Evolutionary conservation across 345 rosid genomes (phyloP).

Genomic region (Linum lewisii): DNA sequence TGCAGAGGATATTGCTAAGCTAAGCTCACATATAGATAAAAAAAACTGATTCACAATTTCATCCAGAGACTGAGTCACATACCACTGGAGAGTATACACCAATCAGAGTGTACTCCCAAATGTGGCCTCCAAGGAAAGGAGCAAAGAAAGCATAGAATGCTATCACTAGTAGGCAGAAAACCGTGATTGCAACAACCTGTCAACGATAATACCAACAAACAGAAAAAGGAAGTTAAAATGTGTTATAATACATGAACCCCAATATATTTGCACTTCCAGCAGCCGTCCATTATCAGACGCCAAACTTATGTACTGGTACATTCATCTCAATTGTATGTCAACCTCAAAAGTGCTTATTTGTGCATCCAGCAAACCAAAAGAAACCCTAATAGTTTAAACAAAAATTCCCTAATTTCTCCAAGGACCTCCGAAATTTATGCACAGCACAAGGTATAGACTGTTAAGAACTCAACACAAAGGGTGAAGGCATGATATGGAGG

Average conservation of each 20-base stretch:
- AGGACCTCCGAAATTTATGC: too few relatives aligned
- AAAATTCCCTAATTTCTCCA: too few relatives aligned
- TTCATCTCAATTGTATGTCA: too few relatives aligned
- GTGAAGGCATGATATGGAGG: too few relatives aligned
- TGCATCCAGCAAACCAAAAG: too few relatives aligned
- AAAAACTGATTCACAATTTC: not conserved
- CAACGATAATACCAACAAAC: conserved; percentile 7
- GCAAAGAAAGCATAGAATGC: conserved; percentile 95
- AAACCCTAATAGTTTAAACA: too few relatives aligned
- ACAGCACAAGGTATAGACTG: too few relatives aligned
- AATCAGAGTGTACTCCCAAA: conserved; percentile 69
- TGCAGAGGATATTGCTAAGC: not conserved
- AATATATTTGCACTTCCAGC: not conserved
- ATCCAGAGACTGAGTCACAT: conserved; percentile 21
- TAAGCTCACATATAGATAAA: not conserved
- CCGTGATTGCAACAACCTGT: conserved; percentile 95
- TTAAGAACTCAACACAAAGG: too few relatives aligned
- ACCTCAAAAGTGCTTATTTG: too few relatives aligned
- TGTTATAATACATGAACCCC: not conserved
- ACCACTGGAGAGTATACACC: conserved; percentile 89
- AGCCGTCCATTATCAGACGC: too few relatives aligned
- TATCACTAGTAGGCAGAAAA: conserved; percentile 78
- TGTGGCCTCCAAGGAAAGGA: conserved; percentile 86
- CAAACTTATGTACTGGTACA: too few relatives aligned
- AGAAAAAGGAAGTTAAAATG: not conserved